Evolutionary conservation across 192 early-diverging fungal genomes (phyloP), one percentile per base, ranked within the genome.

Genomic region (Spinellus fusiger): DNA sequence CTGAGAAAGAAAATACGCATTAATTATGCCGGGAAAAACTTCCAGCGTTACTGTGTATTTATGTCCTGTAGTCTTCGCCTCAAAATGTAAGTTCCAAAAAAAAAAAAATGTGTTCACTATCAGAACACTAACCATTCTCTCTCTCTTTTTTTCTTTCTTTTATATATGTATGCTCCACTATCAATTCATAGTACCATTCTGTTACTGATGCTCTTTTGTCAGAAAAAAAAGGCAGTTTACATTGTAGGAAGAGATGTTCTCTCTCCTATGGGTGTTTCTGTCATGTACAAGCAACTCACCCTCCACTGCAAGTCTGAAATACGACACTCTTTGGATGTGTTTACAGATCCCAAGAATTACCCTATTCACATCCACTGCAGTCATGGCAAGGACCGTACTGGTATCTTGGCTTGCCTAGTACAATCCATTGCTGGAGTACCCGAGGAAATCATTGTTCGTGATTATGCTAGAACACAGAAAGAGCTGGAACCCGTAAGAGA

Each of bases 351-450:
- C 15, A 54, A 66, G 20, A 81, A 79, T 33, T 82, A 80, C 50
- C 85, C 85, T 9, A 74, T 87, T 4, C 61, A 84, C 25, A 74
- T 87, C 18, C 85, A 87, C 59, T 87, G 85, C 70, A 79, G 81
- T 50, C 81, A 84, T 46, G 85, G 85, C 37, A 87, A 87, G 63
- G 85, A 87, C 65, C 78, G 85, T 55, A 87, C 85, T 7, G 85
- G 85, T 26, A 76, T 87, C 40, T 64, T 85, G 22, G 73, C 78
- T 31, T 80, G 80, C 59, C 62, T 86, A 25, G 49, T 84, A 3
- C 53, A 83, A 18, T 73, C 70, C 28, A 76, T 85, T 10, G 64
- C 74, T 47, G 77, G 66, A 35, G 83, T 84, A 12, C 76, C 79
- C 25, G 76, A 83, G 25, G 70, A 71, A 23, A 34, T 85, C 40